These are phyloP conservation scores for Veloporphyrellus conicus DNA, from an alignment of 1,284 basidiomycete species.

Conservation along the genomic window DNA sequence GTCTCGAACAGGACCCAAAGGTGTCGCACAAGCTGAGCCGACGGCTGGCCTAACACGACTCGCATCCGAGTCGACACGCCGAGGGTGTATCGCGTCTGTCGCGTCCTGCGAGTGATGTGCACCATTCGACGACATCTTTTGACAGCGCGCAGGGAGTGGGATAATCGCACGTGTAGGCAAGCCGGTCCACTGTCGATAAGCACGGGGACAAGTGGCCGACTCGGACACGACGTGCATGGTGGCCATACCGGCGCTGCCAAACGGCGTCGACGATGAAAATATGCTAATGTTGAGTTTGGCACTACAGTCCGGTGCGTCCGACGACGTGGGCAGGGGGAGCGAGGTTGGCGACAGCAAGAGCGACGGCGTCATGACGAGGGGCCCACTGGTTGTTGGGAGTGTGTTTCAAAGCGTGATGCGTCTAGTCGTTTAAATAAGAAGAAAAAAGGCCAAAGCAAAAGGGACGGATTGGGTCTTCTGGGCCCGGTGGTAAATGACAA, in stretches of 20 bases:
- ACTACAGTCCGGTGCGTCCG: too few relatives aligned
- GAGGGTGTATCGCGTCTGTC: too few relatives aligned
- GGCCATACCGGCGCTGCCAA: too few relatives aligned
- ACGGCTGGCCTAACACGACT: too few relatives aligned
- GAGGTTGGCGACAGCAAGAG: not conserved
- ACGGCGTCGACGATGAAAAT: not conserved
- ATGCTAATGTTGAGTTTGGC: too few relatives aligned
- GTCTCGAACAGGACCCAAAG: too few relatives aligned
- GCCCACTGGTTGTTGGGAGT: not conserved
- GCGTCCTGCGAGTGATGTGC: not conserved
- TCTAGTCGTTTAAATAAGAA: not conserved
- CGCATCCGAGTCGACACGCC: too few relatives aligned
- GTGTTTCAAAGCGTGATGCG: not conserved
- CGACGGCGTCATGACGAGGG: not conserved
- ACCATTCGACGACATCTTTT: not conserved
- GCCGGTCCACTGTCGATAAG: slow-evolving; percentile 21
- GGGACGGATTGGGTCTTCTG: not conserved
- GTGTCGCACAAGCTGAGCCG: too few relatives aligned
- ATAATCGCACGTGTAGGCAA: slow-evolving; percentile 24
- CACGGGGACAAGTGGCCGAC: not conserved
- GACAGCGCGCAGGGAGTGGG: slow-evolving; percentile 20
- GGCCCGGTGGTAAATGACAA: not conserved
- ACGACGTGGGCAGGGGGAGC: too few relatives aligned
- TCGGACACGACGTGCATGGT: not conserved
- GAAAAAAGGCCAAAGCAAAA: not conserved